Evolutionary conservation across 116 monocot species (phyloP).

Genomic region (Papilionanthe hybrid): DNA sequence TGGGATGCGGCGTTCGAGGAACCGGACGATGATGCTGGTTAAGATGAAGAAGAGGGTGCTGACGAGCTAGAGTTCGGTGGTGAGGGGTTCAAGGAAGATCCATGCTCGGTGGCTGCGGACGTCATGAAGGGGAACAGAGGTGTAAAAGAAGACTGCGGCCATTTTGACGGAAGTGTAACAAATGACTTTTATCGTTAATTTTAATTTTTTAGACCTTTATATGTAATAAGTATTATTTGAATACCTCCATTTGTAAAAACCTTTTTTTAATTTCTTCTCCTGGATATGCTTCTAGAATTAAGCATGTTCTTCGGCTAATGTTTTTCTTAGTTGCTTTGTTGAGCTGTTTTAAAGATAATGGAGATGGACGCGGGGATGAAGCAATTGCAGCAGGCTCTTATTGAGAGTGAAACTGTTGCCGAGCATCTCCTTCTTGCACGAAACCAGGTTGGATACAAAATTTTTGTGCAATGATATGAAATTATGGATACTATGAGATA

Average conservation of each 20-base stretch:
- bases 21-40: constrained; percentile 49
- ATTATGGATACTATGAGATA: neutral
- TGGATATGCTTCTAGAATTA: too few species aligned
- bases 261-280: neutral
- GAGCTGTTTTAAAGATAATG: constrained; percentile 1
- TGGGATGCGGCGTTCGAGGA: constrained; percentile 43
- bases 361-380: constrained; percentile 67
- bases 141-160: too few species aligned
- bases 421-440: constrained; percentile 81
- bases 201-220: too few species aligned
- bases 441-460: constrained; percentile 44
- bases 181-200: too few species aligned
- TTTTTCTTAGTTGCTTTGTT: neutral
- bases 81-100: constrained; percentile 45
- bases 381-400: constrained; percentile 52
- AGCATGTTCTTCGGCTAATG: too few species aligned
- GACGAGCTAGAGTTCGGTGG: constrained; percentile 36
- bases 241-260: too few species aligned
- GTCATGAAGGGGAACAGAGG: constrained; percentile 32
- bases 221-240: too few species aligned
- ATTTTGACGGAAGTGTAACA: too few species aligned
- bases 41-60: constrained; percentile 33
- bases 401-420: constrained; percentile 71
- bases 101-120: constrained; percentile 19
- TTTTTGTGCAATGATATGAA: neutral